A percentile compares a stretch with the other conserved stretches of the same genome.
Conservation (phyloP, 2,329 filamentous ascomycete genomes). For the Fusarium siculi region DNA sequence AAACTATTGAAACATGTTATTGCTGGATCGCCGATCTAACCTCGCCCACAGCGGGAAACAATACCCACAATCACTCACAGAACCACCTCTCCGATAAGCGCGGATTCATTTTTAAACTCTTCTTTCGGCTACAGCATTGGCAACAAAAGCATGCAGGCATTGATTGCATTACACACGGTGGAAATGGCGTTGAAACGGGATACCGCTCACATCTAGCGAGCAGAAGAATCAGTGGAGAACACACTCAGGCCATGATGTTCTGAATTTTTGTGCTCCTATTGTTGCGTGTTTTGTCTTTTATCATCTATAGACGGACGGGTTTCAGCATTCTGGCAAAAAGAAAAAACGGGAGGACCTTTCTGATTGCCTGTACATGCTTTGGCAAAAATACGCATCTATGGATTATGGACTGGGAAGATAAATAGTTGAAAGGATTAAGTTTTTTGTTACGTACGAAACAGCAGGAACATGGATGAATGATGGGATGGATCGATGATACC, state of each 20-base stretch:
- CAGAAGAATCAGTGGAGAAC: conserved; percentile 2
- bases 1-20: conserved; percentile 8
- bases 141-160: conserved; percentile 33
- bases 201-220: background rate
- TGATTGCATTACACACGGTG: conserved; percentile 26
- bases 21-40: conserved; percentile 16
- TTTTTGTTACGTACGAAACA: conserved; percentile 19
- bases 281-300: background rate
- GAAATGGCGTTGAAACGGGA: conserved; percentile 34
- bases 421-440: background rate
- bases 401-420: conserved; percentile 10
- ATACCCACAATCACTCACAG: conserved; percentile 2
- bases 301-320: conserved; percentile 37
- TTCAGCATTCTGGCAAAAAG: conserved; percentile 16
- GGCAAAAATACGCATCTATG: conserved; percentile 7
- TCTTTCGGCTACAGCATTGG: conserved; percentile 16
- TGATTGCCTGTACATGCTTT: background rate
- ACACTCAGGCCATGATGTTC: background rate
- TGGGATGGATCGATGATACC: conserved; percentile 32
- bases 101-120: conserved; percentile 7
- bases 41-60: background rate
- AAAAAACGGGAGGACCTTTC: conserved; percentile 1
- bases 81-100: background rate
- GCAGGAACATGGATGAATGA: conserved; percentile 34
- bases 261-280: conserved; percentile 1